These are phyloP conservation scores for Chalciporus sp. DNA, from an alignment of 1,284 basidiomycete species.

Conservation along the genomic window DNA sequence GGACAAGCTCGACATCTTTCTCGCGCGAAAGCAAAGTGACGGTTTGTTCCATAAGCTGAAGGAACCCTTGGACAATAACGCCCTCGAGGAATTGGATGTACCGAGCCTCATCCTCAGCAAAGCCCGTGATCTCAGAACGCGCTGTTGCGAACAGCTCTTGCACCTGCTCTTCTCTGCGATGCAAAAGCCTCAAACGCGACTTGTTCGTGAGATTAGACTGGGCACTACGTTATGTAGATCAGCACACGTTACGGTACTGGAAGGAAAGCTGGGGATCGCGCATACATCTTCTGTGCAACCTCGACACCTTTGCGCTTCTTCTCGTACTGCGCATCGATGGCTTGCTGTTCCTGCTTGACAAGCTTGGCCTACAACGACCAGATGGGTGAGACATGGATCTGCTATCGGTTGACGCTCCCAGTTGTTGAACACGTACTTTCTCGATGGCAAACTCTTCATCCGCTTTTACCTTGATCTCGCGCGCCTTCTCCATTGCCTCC, in stretches of 20 bases:
- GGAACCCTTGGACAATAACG: conserved; percentile 78
- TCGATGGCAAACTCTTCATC: conserved; percentile 98
- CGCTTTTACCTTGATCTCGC: conserved; percentile 96
- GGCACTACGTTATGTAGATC: conserved; percentile 54
- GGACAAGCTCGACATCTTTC: conserved; percentile 58
- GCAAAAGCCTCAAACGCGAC: conserved; percentile 89
- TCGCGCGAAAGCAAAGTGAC: conserved; percentile 65
- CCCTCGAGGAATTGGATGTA: conserved; percentile 82
- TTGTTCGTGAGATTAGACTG: conserved; percentile 97
- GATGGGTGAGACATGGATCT: neutral
- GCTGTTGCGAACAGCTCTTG: conserved; percentile 87
- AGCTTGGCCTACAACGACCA: conserved; percentile 76
- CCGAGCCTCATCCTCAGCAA: conserved; percentile 71
- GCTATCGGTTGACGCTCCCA: neutral
- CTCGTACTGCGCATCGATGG: conserved; percentile 90
- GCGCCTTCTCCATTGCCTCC: conserved; percentile 93
- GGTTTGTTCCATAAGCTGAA: conserved; percentile 71
- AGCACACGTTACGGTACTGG: neutral
- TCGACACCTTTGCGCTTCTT: conserved; percentile 94
- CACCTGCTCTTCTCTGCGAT: conserved; percentile 90
- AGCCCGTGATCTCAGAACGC: conserved; percentile 61
- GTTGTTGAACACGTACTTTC: conserved; percentile 58
- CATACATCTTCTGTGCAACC: conserved; percentile 93
- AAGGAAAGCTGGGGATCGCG: conserved; percentile 3
- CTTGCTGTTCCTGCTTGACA: conserved; percentile 90